Conservation (phyloP, 192 early-diverging fungal genomes). For the Entophlyctis luteolus region DNA sequence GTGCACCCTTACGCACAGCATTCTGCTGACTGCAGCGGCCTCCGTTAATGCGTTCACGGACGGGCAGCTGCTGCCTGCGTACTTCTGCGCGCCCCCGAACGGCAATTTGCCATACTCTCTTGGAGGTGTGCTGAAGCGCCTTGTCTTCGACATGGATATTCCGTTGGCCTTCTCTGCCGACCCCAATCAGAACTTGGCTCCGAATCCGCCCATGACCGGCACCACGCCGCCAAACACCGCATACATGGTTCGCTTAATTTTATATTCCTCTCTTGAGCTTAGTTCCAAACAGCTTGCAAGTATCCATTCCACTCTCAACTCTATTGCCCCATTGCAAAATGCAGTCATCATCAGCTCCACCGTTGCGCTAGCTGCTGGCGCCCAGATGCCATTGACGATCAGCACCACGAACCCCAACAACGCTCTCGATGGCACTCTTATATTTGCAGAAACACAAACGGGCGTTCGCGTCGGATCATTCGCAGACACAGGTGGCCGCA, state of each 20-base stretch:
- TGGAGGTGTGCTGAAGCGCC: background rate
- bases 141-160: conserved; percentile 1
- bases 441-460: background rate
- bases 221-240: background rate
- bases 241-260: background rate
- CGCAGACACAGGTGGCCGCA: background rate
- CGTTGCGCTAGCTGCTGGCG: background rate
- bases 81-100: background rate
- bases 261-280: background rate
- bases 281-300: background rate
- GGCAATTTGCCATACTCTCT: conserved; percentile 1
- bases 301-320: conserved; percentile 1
- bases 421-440: background rate
- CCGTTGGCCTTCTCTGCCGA: background rate
- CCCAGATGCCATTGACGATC: background rate
- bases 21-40: too few relatives aligned
- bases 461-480: background rate
- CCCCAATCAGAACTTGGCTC: background rate
- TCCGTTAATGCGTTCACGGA: conserved; percentile 9
- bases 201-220: background rate
- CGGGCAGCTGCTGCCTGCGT: background rate
- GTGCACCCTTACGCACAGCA: too few relatives aligned
- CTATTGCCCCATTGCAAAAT: background rate
- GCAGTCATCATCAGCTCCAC: background rate
- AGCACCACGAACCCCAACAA: background rate